Percentiles rank a stretch among this genome's conserved stretches.
Evolutionary conservation across 108 stramenopile genomes (phyloP).

Genomic region (Cylindrotheca fusiformis): DNA sequence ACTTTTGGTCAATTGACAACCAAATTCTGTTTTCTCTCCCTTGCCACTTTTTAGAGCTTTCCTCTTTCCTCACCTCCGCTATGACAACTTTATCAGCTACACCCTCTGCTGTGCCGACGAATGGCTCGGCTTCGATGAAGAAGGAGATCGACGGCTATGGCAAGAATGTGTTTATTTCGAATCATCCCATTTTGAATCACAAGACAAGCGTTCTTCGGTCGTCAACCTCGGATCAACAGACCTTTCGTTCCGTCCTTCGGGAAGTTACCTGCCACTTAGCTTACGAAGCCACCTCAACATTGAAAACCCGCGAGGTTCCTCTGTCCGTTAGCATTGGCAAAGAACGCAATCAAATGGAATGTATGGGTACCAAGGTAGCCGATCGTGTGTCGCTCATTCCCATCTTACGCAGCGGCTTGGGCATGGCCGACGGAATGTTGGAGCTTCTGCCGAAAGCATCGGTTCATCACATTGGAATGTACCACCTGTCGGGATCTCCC

Average conservation of each 20-base stretch:
- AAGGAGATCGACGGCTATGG: no score
- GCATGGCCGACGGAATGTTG: conserved; percentile 95
- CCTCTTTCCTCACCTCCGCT: no score
- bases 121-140: no score
- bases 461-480: conserved; percentile 99
- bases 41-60: no score
- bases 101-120: no score
- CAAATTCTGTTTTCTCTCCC: no score
- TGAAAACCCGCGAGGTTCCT: conserved; percentile 64
- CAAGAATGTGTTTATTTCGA: conserved; percentile 55
- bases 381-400: conserved; percentile 88
- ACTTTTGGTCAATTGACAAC: no score
- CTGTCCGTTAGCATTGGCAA: conserved; percentile 63
- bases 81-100: no score
- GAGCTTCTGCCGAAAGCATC: conserved; percentile 90
- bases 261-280: conserved; percentile 97
- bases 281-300: conserved; percentile 88
- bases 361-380: conserved; percentile 50
- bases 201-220: conserved; percentile 66
- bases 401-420: conserved; percentile 91
- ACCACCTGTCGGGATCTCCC: conserved; percentile 56
- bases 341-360: conserved; percentile 47
- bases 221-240: conserved; percentile 60
- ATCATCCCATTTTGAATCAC: conserved; percentile 74
- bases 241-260: conserved; percentile 85